phyloP scores from a whole-genome alignment of 805 yeast species.

The Kuraishia hungarica region DNA sequence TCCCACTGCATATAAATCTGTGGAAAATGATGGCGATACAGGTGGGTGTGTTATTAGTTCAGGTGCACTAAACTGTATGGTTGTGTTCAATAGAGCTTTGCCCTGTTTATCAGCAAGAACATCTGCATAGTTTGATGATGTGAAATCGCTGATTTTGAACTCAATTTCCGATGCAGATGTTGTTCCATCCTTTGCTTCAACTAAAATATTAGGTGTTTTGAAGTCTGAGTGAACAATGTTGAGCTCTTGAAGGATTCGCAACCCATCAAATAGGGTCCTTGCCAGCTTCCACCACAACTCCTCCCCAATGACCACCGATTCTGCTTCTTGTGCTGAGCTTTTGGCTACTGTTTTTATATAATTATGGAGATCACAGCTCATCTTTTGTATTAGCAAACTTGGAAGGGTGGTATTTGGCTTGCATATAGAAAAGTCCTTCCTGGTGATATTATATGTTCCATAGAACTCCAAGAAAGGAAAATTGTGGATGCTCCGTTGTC shows the following conservation, averaged over 20 bases:
- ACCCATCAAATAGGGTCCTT: slow-evolving; percentile 15
- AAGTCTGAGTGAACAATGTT: slow-evolving; percentile 37
- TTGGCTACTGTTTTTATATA: slow-evolving; percentile 9
- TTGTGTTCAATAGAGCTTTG: slow-evolving; percentile 18
- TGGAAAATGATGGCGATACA: slow-evolving; percentile 20
- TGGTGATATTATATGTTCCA: slow-evolving; percentile 2
- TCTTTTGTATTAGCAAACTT: slow-evolving; percentile 17
- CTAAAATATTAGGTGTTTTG: slow-evolving; percentile 16
- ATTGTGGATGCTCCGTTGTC: background rate
- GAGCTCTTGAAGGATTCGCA: slow-evolving; percentile 16
- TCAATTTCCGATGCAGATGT: slow-evolving; percentile 7
- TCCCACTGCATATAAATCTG: slow-evolving; percentile 40
- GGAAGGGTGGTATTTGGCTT: slow-evolving; percentile 11
- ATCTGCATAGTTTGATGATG: slow-evolving; percentile 23
- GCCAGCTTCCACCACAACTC: slow-evolving; percentile 24
- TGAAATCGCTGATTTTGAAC: slow-evolving; percentile 39
- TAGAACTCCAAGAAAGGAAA: slow-evolving; percentile 1
- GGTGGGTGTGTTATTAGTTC: slow-evolving; percentile 24
- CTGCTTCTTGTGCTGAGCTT: slow-evolving; percentile 1
- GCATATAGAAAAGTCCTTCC: slow-evolving; percentile 1
- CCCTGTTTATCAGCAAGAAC: slow-evolving; percentile 11
- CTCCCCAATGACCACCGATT: slow-evolving; percentile 13
- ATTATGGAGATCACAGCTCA: slow-evolving; percentile 18
- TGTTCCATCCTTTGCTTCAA: background rate
- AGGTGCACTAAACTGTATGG: slow-evolving; percentile 40